phyloP scores from a whole-genome alignment of 1,139 yeast genomes.

The Saccharomyces pastorianus region DNA sequence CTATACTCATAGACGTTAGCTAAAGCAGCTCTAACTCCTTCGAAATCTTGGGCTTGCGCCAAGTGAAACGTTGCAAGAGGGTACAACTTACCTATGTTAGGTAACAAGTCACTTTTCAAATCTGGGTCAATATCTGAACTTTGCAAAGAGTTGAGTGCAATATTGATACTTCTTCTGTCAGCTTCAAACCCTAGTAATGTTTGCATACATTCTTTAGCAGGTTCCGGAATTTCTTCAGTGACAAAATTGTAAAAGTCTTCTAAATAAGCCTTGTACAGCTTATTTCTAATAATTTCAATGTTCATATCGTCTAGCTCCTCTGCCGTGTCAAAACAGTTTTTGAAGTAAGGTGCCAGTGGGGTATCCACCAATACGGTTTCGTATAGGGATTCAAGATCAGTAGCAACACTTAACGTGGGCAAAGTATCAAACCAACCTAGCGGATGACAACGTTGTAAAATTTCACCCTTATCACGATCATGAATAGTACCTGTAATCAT shows the following conservation, averaged over 20 bases:
- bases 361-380: conserved; percentile 92
- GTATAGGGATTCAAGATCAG: conserved; percentile 86
- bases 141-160: conserved; percentile 73
- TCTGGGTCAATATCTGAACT: conserved; percentile 49
- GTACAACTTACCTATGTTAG: conserved; percentile 70
- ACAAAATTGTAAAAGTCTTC: conserved; percentile 77
- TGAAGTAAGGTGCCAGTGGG: conserved; percentile 93
- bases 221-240: conserved; percentile 51
- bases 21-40: conserved; percentile 67
- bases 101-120: conserved; percentile 65
- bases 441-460: conserved; percentile 86
- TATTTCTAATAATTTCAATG: conserved; percentile 89
- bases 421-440: conserved; percentile 97
- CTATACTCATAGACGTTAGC: conserved; percentile 67
- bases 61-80: conserved; percentile 67
- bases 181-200: conserved; percentile 81
- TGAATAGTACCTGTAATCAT: conserved; percentile 97
- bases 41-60: conserved; percentile 71
- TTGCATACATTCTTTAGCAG: conserved; percentile 76
- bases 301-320: conserved; percentile 93
- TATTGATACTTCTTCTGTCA: conserved; percentile 88
- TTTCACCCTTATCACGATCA: conserved; percentile 82
- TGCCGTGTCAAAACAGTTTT: conserved; percentile 70
- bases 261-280: conserved; percentile 82
- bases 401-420: conserved; percentile 90